Evolutionary conservation across 306 rosid genomes (phyloP).

Genomic region (Macrotyloma uniflorum): DNA sequence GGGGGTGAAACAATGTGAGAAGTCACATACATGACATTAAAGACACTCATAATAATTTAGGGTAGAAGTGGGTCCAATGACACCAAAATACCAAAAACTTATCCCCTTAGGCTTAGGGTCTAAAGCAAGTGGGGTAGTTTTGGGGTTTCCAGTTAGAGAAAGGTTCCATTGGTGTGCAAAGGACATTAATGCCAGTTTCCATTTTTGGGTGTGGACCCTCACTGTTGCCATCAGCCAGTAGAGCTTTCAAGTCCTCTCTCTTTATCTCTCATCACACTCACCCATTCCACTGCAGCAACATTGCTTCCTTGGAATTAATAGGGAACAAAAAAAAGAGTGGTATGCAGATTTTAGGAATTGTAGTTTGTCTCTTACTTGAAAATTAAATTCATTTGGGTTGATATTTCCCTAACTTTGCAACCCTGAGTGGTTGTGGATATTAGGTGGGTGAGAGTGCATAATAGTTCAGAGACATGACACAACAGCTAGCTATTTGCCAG

Average conservation of each 20-base stretch:
- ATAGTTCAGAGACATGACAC: slow-evolving; percentile 38
- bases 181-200: slow-evolving; percentile 48
- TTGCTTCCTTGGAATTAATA: slow-evolving; percentile 43
- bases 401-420: slow-evolving; percentile 31
- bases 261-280: too few relatives aligned
- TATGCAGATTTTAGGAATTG: slow-evolving; percentile 36
- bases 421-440: slow-evolving; percentile 29
- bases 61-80: slow-evolving; percentile 31
- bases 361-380: slow-evolving; percentile 39
- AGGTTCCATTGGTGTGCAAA: slow-evolving; percentile 41
- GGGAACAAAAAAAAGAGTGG: slow-evolving; percentile 38
- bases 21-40: slow-evolving; percentile 36
- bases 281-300: background rate
- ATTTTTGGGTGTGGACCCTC: slow-evolving; percentile 38
- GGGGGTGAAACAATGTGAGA: slow-evolving; percentile 32
- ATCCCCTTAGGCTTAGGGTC: slow-evolving; percentile 40
- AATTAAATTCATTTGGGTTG: slow-evolving; percentile 14
- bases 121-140: slow-evolving; percentile 42
- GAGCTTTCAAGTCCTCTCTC: slow-evolving; percentile 46
- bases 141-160: slow-evolving; percentile 46
- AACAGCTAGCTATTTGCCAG: slow-evolving; percentile 22
- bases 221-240: slow-evolving; percentile 28
- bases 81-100: slow-evolving; percentile 13
- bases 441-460: slow-evolving; percentile 20
- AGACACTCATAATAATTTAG: slow-evolving; percentile 38